A percentile compares a stretch with the other conserved stretches of the same genome.
These are phyloP conservation scores for Leccinum pallidistipes DNA, from an alignment of 1,284 basidiomycete genomes.

Conservation along the genomic window DNA sequence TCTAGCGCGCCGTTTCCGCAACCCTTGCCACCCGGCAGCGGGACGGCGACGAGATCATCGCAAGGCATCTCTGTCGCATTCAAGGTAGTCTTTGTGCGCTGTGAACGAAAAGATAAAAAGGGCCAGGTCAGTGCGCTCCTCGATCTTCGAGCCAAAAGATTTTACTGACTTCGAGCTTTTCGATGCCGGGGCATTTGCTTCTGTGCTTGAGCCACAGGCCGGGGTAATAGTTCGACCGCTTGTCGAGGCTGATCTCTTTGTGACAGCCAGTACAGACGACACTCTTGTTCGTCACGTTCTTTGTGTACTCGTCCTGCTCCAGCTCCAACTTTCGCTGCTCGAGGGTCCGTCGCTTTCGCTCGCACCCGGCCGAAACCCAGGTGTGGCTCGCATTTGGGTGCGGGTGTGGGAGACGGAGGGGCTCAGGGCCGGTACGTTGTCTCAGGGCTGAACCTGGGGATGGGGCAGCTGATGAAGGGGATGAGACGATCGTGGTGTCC, in stretches of 20 bases:
- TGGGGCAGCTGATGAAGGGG: slow-evolving; percentile 3
- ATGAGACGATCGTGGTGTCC: slow-evolving; percentile 10
- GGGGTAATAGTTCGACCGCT: slow-evolving; percentile 36
- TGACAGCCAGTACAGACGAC: slow-evolving; percentile 28
- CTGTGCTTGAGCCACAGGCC: slow-evolving; percentile 33
- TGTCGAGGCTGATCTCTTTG: slow-evolving; percentile 35
- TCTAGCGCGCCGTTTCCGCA: slow-evolving; percentile 3
- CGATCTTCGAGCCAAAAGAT: not conserved
- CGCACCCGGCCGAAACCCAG: slow-evolving; percentile 24
- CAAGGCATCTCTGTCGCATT: not conserved
- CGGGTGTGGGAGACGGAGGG: not conserved
- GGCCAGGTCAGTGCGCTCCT: slow-evolving; percentile 12
- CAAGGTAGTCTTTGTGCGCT: slow-evolving; percentile 14
- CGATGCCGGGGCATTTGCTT: slow-evolving; percentile 26
- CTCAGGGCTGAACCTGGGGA: not conserved
- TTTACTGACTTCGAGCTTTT: slow-evolving; percentile 30
- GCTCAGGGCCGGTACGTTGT: slow-evolving; percentile 7
- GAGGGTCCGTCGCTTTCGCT: slow-evolving; percentile 32
- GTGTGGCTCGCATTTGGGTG: not conserved
- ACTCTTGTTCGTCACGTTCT: slow-evolving; percentile 26
- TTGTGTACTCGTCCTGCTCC: slow-evolving; percentile 31
- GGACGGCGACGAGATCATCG: not conserved
- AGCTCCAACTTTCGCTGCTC: slow-evolving; percentile 30
- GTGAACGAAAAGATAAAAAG: not conserved
- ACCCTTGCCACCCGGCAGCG: not conserved